phyloP scores from a whole-genome alignment of 83 land plant genomes.

The Diphasiastrum complanatum region DNA sequence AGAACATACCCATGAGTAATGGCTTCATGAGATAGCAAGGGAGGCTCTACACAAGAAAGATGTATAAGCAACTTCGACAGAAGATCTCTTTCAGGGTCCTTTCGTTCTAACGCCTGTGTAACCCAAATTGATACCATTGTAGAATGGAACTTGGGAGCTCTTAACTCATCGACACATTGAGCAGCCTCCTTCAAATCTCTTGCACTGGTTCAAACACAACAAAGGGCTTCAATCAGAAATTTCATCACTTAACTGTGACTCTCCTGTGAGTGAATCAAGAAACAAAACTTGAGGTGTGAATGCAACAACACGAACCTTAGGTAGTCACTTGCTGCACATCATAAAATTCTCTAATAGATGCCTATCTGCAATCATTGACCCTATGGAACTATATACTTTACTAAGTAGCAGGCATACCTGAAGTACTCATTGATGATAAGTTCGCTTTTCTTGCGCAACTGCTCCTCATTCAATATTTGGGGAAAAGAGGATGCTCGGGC shows the following conservation, averaged over 20 bases:
- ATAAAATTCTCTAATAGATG: constrained; percentile 17
- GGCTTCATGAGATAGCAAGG: constrained; percentile 45
- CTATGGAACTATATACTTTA: constrained; percentile 16
- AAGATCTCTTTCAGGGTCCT: constrained; percentile 61
- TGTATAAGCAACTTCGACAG: constrained; percentile 53
- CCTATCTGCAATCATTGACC: constrained; percentile 17
- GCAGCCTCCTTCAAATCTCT: constrained; percentile 68
- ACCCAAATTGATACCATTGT: constrained; percentile 71
- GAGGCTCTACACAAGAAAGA: constrained; percentile 40
- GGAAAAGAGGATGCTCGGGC: not conserved
- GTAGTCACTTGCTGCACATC: too few relatives aligned
- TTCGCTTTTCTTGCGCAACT: constrained; percentile 18
- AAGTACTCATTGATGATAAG: constrained; percentile 13
- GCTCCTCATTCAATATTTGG: constrained; percentile 8
- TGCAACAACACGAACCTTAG: too few relatives aligned
- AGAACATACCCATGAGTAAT: constrained; percentile 59
- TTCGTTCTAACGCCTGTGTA: constrained; percentile 70
- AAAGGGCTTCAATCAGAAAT: constrained; percentile 4
- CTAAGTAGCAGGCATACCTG: constrained; percentile 17
- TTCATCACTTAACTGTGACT: not conserved
- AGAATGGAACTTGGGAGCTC: constrained; percentile 60
- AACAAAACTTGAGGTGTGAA: too few relatives aligned
- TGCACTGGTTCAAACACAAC: constrained; percentile 42
- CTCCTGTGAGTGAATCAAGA: too few relatives aligned
- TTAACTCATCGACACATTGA: constrained; percentile 71